Evolutionary conservation across 1,284 basidiomycete species (phyloP), one percentile per base, ranked within the genome.

Genomic region (Lentinula novae-zelandiae): DNA sequence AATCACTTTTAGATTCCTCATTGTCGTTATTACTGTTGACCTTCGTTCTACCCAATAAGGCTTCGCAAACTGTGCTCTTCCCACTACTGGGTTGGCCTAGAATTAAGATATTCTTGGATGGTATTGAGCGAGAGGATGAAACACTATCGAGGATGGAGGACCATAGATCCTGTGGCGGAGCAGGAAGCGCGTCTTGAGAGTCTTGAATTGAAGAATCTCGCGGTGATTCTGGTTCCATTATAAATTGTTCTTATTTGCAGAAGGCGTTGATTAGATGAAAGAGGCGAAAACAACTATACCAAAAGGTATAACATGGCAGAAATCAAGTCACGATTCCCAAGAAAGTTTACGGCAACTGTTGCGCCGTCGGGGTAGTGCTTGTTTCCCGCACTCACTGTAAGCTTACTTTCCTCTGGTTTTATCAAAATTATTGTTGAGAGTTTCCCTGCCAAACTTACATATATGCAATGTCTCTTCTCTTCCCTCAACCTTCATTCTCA

Each of bases 111-210:
- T 95, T 92, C 72, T 95, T 95, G 6, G 90, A 86, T 20, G 91
- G 89, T 69, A 89, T 91, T n/a, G 89, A 88, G 57, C 92, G 85
- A 56, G 90, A 85, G 31, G 87, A 88, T 0, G 92, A 94, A 10
- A 96, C 92, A 20, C 90, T 93, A 72, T 95, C 89, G 13, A 96
- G 80, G 67, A 96, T 96, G 38, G 90, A 92, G 2, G 89, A 91
- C 94, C 95, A 97, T 36, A 97, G 77, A 67, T 95, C 92, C 65
- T 89, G 83, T 0, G 89, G 88, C 5, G 87, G 88, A 20, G 85
- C 82, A 49, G 85, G 84, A 62, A 87, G 87, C 27, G 87, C 44
- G 44, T 46, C 44, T 46, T 46, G 44, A 10, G 12, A 46, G 44
- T 46, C 44, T 46, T 46, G 44, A 27, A 12, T 46, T 46, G 8